Evolutionary conservation across 148 eudicot genomes (phyloP).

Genomic region (Bassia scoparia): DNA sequence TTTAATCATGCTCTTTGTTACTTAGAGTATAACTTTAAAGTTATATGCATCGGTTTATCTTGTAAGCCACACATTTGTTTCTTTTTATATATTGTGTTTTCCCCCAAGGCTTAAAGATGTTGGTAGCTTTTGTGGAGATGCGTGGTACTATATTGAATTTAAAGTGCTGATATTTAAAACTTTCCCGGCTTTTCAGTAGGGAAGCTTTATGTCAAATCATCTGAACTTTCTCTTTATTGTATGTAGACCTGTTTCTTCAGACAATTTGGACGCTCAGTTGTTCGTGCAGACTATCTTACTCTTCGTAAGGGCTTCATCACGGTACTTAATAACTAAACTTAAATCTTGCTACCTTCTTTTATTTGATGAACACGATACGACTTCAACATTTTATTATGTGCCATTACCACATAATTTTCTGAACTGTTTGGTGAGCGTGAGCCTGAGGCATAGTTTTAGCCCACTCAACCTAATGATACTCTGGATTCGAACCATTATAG

Average conservation of each 20-base stretch:
- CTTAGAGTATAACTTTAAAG: too few species aligned
- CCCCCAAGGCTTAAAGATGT: not conserved
- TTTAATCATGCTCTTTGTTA: too few species aligned
- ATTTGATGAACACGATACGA: not conserved
- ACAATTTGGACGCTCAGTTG: conserved; percentile 87
- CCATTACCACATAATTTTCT: too few species aligned
- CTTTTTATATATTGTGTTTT: not conserved
- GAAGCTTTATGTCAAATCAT: conserved; percentile 5
- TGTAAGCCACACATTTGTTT: not conserved
- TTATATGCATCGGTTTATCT: not conserved
- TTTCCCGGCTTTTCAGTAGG: not conserved
- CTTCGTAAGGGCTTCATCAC: conserved; percentile 94
- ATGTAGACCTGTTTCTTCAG: conserved; percentile 87
- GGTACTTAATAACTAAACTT: conserved; percentile 38
- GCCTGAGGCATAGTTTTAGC: not conserved
- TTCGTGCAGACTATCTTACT: conserved; percentile 92
- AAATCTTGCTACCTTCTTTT: not conserved
- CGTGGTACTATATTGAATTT: not conserved
- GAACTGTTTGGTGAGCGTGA: too few species aligned
- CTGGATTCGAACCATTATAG: not conserved
- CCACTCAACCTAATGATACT: not conserved
- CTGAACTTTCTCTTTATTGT: conserved; percentile 14
- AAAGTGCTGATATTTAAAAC: not conserved
- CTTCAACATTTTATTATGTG: not conserved
- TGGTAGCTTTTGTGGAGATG: not conserved